Conservation (phyloP, 23 red algal species). For the Gracilaria caudata region DNA sequence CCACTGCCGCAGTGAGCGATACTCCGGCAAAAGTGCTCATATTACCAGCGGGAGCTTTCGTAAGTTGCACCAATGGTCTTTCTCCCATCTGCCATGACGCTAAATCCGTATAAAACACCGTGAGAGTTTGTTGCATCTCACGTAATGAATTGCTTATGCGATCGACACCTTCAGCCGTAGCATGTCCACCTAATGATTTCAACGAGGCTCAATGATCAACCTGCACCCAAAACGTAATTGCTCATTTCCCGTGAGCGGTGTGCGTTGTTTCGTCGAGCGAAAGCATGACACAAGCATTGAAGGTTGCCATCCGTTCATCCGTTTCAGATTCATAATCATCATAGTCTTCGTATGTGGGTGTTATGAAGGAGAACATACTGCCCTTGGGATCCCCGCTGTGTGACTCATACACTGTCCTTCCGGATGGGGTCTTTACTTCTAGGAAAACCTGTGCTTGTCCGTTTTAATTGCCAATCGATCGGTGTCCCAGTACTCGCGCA, state of each 20-base stretch:
- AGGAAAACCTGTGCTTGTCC: conserved; percentile 39
- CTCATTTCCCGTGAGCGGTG: not conserved
- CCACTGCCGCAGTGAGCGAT: not conserved
- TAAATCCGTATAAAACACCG: conserved; percentile 25
- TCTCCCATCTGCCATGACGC: conserved; percentile 24
- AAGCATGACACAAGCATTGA: conserved; percentile 42
- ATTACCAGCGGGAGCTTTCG: not conserved
- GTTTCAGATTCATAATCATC: conserved; percentile 47
- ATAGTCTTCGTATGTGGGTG: conserved; percentile 15
- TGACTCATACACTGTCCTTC: conserved; percentile 21
- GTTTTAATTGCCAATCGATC: conserved; percentile 17
- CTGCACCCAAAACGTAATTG: conserved; percentile 40
- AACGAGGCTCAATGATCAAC: not conserved
- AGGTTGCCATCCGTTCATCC: conserved; percentile 7
- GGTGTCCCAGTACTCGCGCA: conserved; percentile 22
- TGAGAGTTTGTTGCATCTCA: conserved; percentile 38
- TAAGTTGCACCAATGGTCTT: conserved; percentile 33
- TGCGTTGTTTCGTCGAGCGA: conserved; percentile 23
- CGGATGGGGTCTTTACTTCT: not conserved
- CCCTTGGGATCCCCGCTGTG: conserved; percentile 24
- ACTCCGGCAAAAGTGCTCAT: conserved; percentile 26
- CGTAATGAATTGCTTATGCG: not conserved
- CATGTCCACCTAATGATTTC: not conserved
- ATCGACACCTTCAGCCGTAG: not conserved
- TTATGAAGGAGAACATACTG: conserved; percentile 35